Conservation (phyloP, 2,329 filamentous ascomycete genomes). For the Epichloe glyceriae region DNA sequence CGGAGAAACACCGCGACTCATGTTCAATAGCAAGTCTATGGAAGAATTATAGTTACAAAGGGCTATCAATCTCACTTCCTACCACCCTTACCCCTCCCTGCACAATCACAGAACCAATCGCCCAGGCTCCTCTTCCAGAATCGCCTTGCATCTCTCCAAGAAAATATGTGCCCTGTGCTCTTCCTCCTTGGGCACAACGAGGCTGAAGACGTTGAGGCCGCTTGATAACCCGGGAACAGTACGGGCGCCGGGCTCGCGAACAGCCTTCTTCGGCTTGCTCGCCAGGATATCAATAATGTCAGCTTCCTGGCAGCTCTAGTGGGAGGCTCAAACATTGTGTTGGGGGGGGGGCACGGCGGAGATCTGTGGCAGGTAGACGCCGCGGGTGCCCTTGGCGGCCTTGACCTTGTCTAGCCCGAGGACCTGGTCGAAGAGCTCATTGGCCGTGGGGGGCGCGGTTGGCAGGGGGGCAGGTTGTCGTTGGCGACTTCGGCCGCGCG, state of each 20-base stretch:
- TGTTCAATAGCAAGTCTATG: not conserved
- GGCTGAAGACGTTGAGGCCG: conserved; percentile 65
- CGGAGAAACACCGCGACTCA: not conserved
- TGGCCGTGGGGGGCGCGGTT: conserved; percentile 49
- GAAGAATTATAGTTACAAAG: not conserved
- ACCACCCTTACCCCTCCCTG: not conserved
- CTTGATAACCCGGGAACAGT: conserved; percentile 34
- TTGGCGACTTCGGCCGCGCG: conserved; percentile 81
- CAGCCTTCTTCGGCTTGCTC: conserved; percentile 11
- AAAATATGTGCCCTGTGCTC: conserved; percentile 72
- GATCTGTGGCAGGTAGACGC: conserved; percentile 63
- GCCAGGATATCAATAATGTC: conserved; percentile 77
- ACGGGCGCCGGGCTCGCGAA: conserved; percentile 13
- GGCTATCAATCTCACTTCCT: not conserved
- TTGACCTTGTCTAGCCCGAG: conserved; percentile 50
- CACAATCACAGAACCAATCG: conserved; percentile 49
- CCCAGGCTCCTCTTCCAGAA: conserved; percentile 70
- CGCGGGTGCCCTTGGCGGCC: conserved; percentile 37
- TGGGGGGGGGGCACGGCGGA: conserved; percentile 37
- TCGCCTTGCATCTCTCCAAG: conserved; percentile 71
- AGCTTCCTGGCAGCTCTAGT: conserved; percentile 21
- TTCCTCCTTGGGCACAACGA: conserved; percentile 68
- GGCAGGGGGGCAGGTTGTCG: conserved; percentile 63
- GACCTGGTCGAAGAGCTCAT: conserved; percentile 82
- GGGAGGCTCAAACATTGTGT: conserved; percentile 24